Evolutionary conservation across 2,329 filamentous ascomycete species (phyloP).

Genomic region (Acrodontium crateriforme): DNA sequence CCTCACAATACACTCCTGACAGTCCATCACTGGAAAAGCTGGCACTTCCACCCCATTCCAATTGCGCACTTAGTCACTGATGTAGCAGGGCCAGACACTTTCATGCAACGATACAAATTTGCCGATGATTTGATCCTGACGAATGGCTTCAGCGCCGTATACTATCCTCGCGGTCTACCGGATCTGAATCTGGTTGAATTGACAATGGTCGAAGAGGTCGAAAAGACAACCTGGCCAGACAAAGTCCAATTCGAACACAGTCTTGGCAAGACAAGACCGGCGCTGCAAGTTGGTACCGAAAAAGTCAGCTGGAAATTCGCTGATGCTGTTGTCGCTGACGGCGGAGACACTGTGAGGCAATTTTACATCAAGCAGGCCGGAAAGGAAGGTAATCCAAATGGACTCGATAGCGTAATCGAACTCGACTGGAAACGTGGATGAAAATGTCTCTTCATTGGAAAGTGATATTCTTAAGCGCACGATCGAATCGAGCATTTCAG

Average conservation of each 20-base stretch:
- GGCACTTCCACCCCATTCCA: constrained; percentile 13
- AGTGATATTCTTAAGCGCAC: too few relatives aligned
- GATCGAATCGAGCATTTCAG: too few relatives aligned
- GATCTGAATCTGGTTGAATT: constrained; percentile 15
- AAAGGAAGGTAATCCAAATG: neutral
- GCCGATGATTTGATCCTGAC: constrained; percentile 13
- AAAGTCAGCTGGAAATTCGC: constrained; percentile 16
- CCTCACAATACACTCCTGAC: constrained; percentile 12
- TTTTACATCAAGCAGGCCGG: constrained; percentile 13
- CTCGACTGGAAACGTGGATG: constrained; percentile 12
- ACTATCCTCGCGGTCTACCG: constrained; percentile 14
- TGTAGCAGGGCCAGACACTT: constrained; percentile 13
- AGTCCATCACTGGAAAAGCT: constrained; percentile 18
- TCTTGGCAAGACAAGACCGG: constrained; percentile 13
- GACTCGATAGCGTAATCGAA: constrained; percentile 13
- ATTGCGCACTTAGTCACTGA: constrained; percentile 13
- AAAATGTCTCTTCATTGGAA: neutral
- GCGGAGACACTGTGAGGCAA: constrained; percentile 13
- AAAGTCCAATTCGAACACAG: constrained; percentile 13
- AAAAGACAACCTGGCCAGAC: constrained; percentile 6
- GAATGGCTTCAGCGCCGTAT: constrained; percentile 15
- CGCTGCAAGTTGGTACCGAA: constrained; percentile 10
- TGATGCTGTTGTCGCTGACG: constrained; percentile 9
- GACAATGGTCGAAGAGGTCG: constrained; percentile 15
- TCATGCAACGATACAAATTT: constrained; percentile 15